Evolutionary conservation across 768 basidiomycete species (phyloP), one percentile per base, ranked within the genome.

Genomic region (Calocera cornea): DNA sequence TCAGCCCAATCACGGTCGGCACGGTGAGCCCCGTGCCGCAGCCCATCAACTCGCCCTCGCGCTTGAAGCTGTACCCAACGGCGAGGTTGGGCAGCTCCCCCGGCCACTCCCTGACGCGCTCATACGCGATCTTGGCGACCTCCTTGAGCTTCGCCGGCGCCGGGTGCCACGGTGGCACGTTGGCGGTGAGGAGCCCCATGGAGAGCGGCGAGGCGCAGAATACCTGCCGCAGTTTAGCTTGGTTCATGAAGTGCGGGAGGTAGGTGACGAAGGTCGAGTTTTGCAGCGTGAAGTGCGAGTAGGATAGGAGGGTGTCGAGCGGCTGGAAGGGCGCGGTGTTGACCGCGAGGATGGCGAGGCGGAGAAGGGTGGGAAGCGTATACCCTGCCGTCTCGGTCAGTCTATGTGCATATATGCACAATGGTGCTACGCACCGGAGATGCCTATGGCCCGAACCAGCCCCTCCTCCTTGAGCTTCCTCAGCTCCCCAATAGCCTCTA

Each of bases 181-280:
- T 74, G 10, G 79, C 76, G 0, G 85, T 84, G 36, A 95, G 81
- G 1, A 94, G 82, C 0, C 87, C 87, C 92, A 94, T 94, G 73
- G 83, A 87, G 65, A 95, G 80, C 8, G 92, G 92, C 1, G 91
- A 92, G 1, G 92, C 92, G 1, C 87, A 79, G 64, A 92, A 65
- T 33, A 95, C 79, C 66, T 90, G 88, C 66, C 76, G 74, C 49
- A 95, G 82, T 64, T 83, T 78, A 0, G 90, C 90, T 27, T 87
- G 86, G 22, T 77, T 74, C 69, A 79, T 78, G 66, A 93, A 82
- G 41, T 82, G 81, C 12, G 81, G 77, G 31, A 81, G 80, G 74
- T 86, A 92, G 11, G 79, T 75, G 41, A 76, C 74, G 74, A 87
- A 81, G 17, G 83, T 86, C 66, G 78, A 76, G 75, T 89, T 91